Evolutionary conservation across 1,139 yeast species (phyloP).

Genomic region (Suhomyces panamericanus): DNA sequence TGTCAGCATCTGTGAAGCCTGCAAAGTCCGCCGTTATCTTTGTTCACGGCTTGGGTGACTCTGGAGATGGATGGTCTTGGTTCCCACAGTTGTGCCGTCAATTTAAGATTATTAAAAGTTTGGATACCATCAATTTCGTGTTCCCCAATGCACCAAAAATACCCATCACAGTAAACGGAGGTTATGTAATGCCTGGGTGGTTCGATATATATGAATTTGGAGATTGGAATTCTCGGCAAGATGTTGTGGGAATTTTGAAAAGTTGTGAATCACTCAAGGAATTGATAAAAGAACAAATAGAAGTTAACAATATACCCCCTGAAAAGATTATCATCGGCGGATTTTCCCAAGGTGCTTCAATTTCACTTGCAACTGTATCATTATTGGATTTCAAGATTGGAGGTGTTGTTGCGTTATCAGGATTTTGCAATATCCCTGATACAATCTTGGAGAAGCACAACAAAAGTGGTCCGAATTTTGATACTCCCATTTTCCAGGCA

Average conservation of each 20-base stretch:
- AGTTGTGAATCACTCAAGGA: constrained; percentile 54
- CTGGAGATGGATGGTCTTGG: constrained; percentile 89
- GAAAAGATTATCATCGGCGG: constrained; percentile 86
- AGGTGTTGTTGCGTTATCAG: constrained; percentile 77
- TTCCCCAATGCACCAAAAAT: constrained; percentile 85
- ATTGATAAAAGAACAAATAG: constrained; percentile 63
- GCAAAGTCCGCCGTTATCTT: constrained; percentile 66
- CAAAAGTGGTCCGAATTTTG: constrained; percentile 40
- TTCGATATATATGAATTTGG: constrained; percentile 71
- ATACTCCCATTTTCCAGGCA: constrained; percentile 83
- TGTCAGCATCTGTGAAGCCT: constrained; percentile 45
- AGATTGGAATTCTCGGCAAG: constrained; percentile 50
- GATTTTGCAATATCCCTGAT: constrained; percentile 63
- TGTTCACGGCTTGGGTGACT: constrained; percentile 89
- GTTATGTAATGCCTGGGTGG: constrained; percentile 80
- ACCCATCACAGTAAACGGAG: constrained; percentile 69
- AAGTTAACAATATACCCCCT: constrained; percentile 57
- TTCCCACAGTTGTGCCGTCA: constrained; percentile 53
- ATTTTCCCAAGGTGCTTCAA: constrained; percentile 91
- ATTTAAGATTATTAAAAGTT: constrained; percentile 44
- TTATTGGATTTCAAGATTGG: constrained; percentile 62
- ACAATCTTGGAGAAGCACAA: constrained; percentile 31
- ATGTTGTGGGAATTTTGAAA: constrained; percentile 61
- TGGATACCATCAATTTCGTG: constrained; percentile 67
- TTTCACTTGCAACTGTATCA: constrained; percentile 59